phyloP scores from a whole-genome alignment of 441 rosid species.

The Jatropha podagrica region DNA sequence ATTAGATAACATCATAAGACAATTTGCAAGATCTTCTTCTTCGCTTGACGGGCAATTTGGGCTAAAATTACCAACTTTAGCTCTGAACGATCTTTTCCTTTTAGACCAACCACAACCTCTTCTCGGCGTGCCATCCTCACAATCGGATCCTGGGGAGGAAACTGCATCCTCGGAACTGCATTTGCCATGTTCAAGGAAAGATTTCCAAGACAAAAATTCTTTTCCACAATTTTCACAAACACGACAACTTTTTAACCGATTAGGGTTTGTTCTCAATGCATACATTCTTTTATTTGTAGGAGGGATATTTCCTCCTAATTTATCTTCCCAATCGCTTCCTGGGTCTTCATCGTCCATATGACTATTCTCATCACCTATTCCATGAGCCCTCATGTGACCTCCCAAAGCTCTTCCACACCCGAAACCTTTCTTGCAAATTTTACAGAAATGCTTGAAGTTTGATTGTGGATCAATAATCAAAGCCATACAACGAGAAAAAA shows the following conservation, averaged over 20 bases:
- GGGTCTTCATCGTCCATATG: constrained; percentile 51
- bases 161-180: constrained; percentile 53
- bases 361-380: constrained; percentile 52
- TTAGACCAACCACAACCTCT: constrained; percentile 53
- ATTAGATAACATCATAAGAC: constrained; percentile 86
- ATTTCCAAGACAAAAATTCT: constrained; percentile 70
- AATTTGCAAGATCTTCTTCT: constrained; percentile 94
- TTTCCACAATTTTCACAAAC: constrained; percentile 70
- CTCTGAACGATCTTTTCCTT: constrained; percentile 54
- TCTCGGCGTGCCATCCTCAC: constrained; percentile 33
- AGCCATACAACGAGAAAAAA: constrained; percentile 37
- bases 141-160: constrained; percentile 48
- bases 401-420: constrained; percentile 70
- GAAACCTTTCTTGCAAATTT: constrained; percentile 71
- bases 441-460: constrained; percentile 55
- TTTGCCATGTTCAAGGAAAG: constrained; percentile 67
- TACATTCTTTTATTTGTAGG: constrained; percentile 55
- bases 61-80: constrained; percentile 38
- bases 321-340: constrained; percentile 55
- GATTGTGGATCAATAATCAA: constrained; percentile 48
- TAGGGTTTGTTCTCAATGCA: constrained; percentile 62
- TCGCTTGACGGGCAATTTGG: constrained; percentile 60
- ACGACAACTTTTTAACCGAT: constrained; percentile 54
- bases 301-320: constrained; percentile 35
- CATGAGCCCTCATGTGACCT: constrained; percentile 83